Evolutionary conservation across 495 filamentous ascomycete species (phyloP), one percentile per base, ranked within the genome.

Genomic region (Haplographium delicatum): DNA sequence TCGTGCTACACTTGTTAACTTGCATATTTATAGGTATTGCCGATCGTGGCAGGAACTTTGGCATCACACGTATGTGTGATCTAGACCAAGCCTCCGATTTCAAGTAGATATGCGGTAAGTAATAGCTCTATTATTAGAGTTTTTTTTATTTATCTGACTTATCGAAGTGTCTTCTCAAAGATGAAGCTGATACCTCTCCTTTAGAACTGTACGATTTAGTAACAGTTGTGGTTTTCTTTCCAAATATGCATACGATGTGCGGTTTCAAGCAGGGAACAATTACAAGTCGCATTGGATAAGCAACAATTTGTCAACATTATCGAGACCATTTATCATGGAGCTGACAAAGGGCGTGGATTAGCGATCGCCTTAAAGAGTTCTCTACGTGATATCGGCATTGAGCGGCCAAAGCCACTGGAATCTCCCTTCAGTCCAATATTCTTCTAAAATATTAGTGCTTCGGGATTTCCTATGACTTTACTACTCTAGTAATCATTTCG

Each of bases 221-320:
- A 50, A 78, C 77, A 4, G 54, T 79, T 38, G 80, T 82, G 76
- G 95, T 91, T 75, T 98, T 98, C 76, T 98, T 90, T 69, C 79
- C 93, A 42, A 96, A 96, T 65, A 96, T 96, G 68, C 89, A 96
- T 68, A 96, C 96, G 84, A 91, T 93, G 87, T 90, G 85, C 65
- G 91, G 96, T 81, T 91, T 95, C 56, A 93, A 13, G 96, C 91
- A 4, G 91, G 91, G 58, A 95, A 98, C 70, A 98, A 98, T 67
- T 96, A 98, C 68, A 95, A 95, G 65, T 75, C 94, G 59, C 96
- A 96, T 67, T 96, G 68, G 91, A 98, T 63, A 96, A 98, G 70
- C 91, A 98, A 67, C 93, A 98, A 69, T 68, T 98, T 60, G 96
- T 98, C 59, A 91, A 96, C 67, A 96, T 98, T 60, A 84, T 96